Base-by-base conservation (phyloP, 208 protist genomes). In the Leishmania aethiopica region DNA sequence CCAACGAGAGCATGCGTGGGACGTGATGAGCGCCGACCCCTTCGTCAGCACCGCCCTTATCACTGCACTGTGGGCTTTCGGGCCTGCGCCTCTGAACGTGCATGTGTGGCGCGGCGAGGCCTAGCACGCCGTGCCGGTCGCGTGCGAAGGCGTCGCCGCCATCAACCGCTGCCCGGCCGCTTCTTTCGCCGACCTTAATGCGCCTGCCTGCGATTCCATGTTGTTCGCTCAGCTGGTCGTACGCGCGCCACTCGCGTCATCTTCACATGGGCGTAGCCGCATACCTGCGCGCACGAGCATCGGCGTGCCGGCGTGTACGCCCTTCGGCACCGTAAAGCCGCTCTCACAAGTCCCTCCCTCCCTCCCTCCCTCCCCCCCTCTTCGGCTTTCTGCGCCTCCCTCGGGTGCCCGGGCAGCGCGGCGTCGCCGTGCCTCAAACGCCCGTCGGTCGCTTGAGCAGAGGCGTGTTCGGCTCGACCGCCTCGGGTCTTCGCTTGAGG, bases 1-100 rank as follows among this genome's bases (percentile, higher is more conserved):
- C 84, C 45, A 73, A 71, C 19, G 82, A 91, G 69, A 94, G 92
- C 79, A 86, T 84, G 60, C 81, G 75, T 15, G 92, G 92, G 45
- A 93, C 82, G 73, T 95, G 77, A 90, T 62, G 51, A 17, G 15
- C 70, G 42, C 35, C 28, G 0, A 22, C 67, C 5, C 15, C 22
- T 15, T 28, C 22, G 32, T 25, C 35, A 28, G 10, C 64, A 40
- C 64, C 28, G 59, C 28, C 59, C 13, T 28, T 32, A 32, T 64
- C 0, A 64, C 11, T 0, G 59, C 25, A 32, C 28, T 64, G 15
- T 28, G 32, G 59, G 25, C 7, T 32, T 32, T 64, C 25, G 8
- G 59, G 59, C 7, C 8, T 32, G 59, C 59, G 28, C 11, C 59
- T 64, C 59, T 64, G 59, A 32, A n/a, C 28, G 57, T 62, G 57